Evolutionary conservation across 345 rosid species (phyloP), one percentile per base, ranked within the genome.

Genomic region (Euphorbia tirucalli): DNA sequence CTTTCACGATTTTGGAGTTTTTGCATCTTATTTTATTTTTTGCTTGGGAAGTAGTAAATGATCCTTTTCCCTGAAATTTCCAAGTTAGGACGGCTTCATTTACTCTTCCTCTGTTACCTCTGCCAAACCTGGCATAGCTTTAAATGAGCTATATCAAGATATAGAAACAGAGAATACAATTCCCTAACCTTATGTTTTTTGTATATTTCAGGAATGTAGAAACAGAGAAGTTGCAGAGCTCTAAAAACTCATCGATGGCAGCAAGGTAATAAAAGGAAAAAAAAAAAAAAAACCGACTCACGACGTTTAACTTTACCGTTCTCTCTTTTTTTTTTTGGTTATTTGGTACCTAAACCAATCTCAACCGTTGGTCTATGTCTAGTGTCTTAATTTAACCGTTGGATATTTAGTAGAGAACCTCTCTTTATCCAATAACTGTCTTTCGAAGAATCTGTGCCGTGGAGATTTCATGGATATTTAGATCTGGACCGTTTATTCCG

Each of bases 231-330:
- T 24, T 80, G 71, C 84, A 81, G 87, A 84, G 83, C 88, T 86
- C 84, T 37, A 79, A 69, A 61, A 85, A 80, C 87, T 72, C 93
- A 78, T 73, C 89, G 78, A 89, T 91, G 94, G 93, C 75, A 65
- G 81, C 69, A 13, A 87, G 89, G 93, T 87, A 82, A 70, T 58
- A 49, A 46, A n/a, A 37, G 2, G 11, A 37, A 43, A 3, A 11
- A 7, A 11, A 63, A 61, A 37, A 43, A 3, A 11, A 7, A 11
- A 63, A 61, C 21, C 9, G 27, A 56, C 59, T 69, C 66, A 25
- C 7, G 14, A 35, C n/a, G 61, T 27, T 57, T 7, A 15, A n/a
- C 61, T 74, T 55, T 11, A 30, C 41, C 11, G 24, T 19, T 25
- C 27, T 10, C 10, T 11, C n/a, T 11, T 28, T 15, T 6, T 13